Percentiles rank a stretch among this genome's conserved stretches.
Conservation (phyloP, 225 moss, liverwort and hornwort genomes). For the Pseudisothecium myosuroides region DNA sequence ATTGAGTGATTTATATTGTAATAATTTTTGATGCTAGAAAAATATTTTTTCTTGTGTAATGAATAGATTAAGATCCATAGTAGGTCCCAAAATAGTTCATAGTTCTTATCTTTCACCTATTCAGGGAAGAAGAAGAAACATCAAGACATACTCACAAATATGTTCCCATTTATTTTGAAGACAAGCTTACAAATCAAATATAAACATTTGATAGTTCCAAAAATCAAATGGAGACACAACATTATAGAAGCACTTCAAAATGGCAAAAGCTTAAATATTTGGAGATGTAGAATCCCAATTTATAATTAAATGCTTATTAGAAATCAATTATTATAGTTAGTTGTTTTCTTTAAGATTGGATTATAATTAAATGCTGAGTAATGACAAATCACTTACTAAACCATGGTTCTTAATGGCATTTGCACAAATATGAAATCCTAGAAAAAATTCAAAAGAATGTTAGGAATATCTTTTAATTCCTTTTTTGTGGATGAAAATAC, state of each 20-base stretch:
- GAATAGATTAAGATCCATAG: no score
- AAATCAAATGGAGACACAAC: neutral
- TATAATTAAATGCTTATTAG: no score
- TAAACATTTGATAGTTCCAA: neutral
- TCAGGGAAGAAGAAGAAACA: neutral
- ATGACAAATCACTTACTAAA: neutral
- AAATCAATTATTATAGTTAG: neutral
- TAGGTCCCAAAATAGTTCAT: neutral
- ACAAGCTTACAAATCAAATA: neutral
- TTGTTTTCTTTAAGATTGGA: neutral
- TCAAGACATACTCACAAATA: neutral
- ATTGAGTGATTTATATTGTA: no score
- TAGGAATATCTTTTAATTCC: neutral
- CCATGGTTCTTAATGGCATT: neutral
- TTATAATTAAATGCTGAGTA: accelerated
- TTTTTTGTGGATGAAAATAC: neutral
- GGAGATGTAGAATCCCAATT: no score
- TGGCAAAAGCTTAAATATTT: no score
- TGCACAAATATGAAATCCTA: neutral
- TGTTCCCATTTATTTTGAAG: neutral
- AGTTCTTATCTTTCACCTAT: neutral
- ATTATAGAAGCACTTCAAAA: no score
- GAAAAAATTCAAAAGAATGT: neutral
- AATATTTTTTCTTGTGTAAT: no score
- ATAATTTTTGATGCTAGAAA: no score